Evolutionary conservation across 2,329 filamentous ascomycete genomes (phyloP).

Genomic region (Calonectria pteridis): DNA sequence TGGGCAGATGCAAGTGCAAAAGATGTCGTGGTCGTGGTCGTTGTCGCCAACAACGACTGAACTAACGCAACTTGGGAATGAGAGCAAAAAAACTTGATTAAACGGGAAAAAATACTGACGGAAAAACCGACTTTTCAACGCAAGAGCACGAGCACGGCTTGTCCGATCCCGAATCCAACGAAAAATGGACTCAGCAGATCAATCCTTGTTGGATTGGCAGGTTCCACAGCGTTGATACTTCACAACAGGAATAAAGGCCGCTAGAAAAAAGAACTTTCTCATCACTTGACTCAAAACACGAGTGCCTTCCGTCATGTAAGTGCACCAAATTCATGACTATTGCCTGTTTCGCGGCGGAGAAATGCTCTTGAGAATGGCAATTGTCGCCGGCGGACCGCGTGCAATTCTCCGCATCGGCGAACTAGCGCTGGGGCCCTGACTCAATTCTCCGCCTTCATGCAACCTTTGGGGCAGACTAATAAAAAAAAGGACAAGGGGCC

Average conservation of each 20-base stretch:
- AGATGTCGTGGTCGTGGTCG: neutral
- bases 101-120: neutral
- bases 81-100: neutral
- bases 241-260: neutral
- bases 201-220: neutral
- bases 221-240: slow-evolving; percentile 6
- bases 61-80: neutral
- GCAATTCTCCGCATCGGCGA: slow-evolving; percentile 19
- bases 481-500: neutral
- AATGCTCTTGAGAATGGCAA: neutral
- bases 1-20: neutral
- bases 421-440: neutral
- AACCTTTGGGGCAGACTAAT: neutral
- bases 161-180: neutral
- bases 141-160: neutral
- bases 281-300: slow-evolving; percentile 20
- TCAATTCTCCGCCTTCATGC: slow-evolving; percentile 25
- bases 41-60: neutral
- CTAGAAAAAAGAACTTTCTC: neutral
- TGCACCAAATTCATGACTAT: neutral
- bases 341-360: slow-evolving; percentile 12
- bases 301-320: neutral
- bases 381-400: neutral
- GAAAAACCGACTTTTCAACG: neutral
- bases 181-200: neutral